Conservation (phyloP, 1,284 basidiomycete species). For the Paramarasmius palmivorus region DNA sequence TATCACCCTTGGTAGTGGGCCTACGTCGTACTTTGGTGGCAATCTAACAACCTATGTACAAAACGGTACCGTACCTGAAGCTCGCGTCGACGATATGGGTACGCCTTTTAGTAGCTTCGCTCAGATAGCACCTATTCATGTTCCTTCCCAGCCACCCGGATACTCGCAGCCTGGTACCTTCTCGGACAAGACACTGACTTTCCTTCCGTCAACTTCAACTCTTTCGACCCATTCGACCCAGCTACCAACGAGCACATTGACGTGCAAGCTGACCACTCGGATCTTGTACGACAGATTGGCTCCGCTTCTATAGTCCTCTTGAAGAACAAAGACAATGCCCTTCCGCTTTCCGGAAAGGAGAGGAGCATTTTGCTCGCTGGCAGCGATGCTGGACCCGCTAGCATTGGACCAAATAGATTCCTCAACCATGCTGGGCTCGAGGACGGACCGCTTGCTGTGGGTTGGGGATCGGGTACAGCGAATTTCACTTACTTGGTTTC, state of each 20-base stretch:
- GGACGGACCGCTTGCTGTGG: slow-evolving; percentile 69
- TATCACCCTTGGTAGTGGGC: slow-evolving; percentile 35
- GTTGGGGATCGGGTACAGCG: slow-evolving; percentile 27
- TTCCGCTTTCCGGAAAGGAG: slow-evolving; percentile 63
- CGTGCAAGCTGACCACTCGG: slow-evolving; percentile 73
- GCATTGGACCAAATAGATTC: slow-evolving; percentile 74
- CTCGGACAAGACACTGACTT: slow-evolving; percentile 54
- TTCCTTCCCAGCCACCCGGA: slow-evolving; percentile 42
- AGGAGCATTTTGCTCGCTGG: slow-evolving; percentile 62
- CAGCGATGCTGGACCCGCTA: slow-evolving; percentile 73
- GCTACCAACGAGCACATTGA: slow-evolving; percentile 67
- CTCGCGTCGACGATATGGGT: slow-evolving; percentile 22
- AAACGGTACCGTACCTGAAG: slow-evolving; percentile 41
- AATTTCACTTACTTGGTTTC: slow-evolving; percentile 38
- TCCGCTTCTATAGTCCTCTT: slow-evolving; percentile 73
- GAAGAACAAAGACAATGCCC: slow-evolving; percentile 66
- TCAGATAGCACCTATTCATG: not conserved
- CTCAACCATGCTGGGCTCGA: slow-evolving; percentile 46
- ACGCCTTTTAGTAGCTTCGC: slow-evolving; percentile 31
- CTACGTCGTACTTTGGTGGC: slow-evolving; percentile 13
- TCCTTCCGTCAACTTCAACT: slow-evolving; percentile 54
- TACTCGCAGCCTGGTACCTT: slow-evolving; percentile 62
- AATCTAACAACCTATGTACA: slow-evolving; percentile 35
- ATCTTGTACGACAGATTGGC: slow-evolving; percentile 67
- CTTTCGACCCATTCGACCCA: slow-evolving; percentile 46